Percentiles rank a stretch among this genome's conserved stretches.
phyloP scores from a whole-genome alignment of 2,329 filamentous ascomycete species.

The Phoma herbarum region DNA sequence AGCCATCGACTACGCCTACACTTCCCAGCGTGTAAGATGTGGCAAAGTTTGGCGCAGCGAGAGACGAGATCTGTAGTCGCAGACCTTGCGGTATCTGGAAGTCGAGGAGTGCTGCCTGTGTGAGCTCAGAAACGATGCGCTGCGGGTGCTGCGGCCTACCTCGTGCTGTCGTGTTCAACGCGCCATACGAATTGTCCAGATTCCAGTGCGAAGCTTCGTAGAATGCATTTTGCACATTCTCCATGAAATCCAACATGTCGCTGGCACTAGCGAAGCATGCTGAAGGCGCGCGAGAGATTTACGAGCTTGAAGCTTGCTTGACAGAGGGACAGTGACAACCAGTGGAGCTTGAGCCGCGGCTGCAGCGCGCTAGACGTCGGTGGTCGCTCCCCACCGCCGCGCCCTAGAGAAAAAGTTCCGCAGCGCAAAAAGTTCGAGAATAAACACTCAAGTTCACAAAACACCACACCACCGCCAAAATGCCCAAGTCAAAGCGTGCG shows the following conservation, averaged over 20 bases:
- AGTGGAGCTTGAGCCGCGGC: constrained; percentile 38
- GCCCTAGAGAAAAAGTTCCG: not conserved
- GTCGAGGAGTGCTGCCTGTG: constrained; percentile 75
- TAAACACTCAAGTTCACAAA: constrained; percentile 24
- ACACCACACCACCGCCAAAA: constrained; percentile 56
- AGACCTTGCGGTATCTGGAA: constrained; percentile 87
- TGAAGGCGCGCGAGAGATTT: constrained; percentile 4
- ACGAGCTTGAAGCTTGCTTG: constrained; percentile 14
- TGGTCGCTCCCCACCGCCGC: not conserved
- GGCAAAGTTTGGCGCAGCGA: constrained; percentile 91
- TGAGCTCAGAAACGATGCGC: constrained; percentile 21
- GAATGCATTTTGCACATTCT: constrained; percentile 92
- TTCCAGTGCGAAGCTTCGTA: constrained; percentile 88
- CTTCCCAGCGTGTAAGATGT: constrained; percentile 93
- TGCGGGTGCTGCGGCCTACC: constrained; percentile 59
- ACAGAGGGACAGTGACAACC: constrained; percentile 13
- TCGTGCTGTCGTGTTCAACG: constrained; percentile 82
- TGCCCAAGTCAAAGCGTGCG: constrained; percentile 96
- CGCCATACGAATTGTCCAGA: constrained; percentile 88
- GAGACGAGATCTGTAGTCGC: constrained; percentile 85
- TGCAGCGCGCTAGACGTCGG: constrained; percentile 29
- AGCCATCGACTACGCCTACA: constrained; percentile 91
- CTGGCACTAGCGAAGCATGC: constrained; percentile 38
- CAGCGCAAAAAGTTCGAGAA: constrained; percentile 6
- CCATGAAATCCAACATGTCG: constrained; percentile 94